A percentile compares a stretch with the other conserved stretches of the same genome.
Evolutionary conservation across 2,329 filamentous ascomycete genomes (phyloP).

Genomic region (Blastomyces percursus): DNA sequence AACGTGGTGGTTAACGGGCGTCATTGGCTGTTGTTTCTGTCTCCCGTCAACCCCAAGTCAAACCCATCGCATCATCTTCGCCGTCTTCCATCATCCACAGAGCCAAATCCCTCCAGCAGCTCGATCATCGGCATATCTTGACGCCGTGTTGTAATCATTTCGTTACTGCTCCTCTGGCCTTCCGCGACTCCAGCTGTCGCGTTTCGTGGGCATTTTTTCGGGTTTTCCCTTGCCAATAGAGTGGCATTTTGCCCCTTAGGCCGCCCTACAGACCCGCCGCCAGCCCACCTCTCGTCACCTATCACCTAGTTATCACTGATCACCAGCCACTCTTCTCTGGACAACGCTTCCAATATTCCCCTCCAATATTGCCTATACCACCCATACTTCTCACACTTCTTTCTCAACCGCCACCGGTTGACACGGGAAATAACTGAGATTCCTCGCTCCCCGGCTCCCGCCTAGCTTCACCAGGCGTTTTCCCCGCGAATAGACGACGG

Average conservation of each 20-base stretch:
- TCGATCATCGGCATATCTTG: not conserved
- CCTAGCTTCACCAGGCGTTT: slow-evolving; percentile 10
- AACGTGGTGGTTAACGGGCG: not conserved
- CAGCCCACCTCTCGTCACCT: slow-evolving; percentile 6
- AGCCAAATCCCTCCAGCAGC: not conserved
- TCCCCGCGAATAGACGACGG: slow-evolving; percentile 39
- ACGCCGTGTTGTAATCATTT: not conserved
- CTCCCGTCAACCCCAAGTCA: too few species aligned
- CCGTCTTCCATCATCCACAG: not conserved
- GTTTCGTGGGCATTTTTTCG: not conserved
- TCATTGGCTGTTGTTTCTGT: not conserved
- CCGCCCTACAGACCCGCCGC: not conserved
- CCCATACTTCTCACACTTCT: not conserved
- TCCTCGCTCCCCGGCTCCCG: slow-evolving; percentile 1
- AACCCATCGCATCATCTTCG: not conserved
- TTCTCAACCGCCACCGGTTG: slow-evolving; percentile 2
- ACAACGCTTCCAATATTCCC: not conserved
- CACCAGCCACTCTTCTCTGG: not conserved
- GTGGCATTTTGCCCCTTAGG: not conserved
- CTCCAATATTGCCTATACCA: slow-evolving; percentile 5
- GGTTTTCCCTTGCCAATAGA: not conserved
- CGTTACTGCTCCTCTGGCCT: not conserved
- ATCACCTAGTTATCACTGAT: not conserved
- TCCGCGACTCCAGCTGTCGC: not conserved
- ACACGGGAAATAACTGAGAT: not conserved